A percentile compares a stretch with the other conserved stretches of the same genome.
Conservation (phyloP, 2,329 filamentous ascomycete species). For the Arthrobotrys conoides region DNA sequence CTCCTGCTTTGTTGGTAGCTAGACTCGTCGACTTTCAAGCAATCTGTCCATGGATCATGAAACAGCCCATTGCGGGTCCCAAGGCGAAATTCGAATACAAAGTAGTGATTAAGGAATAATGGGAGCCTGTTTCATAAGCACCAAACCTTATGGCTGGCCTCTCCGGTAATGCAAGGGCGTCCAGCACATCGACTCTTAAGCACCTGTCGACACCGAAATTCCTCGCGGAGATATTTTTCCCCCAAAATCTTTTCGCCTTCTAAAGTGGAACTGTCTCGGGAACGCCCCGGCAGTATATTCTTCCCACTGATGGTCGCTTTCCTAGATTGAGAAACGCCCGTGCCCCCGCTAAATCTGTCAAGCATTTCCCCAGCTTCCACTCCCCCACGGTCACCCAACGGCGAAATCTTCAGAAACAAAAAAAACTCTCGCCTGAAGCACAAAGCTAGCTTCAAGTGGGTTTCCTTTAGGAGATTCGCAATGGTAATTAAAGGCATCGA, state of each 20-base stretch:
- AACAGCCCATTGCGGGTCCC: conserved; percentile 28
- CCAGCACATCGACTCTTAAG: not conserved
- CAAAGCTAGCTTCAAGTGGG: conserved; percentile 10
- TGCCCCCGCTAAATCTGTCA: conserved; percentile 47
- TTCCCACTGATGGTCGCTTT: conserved; percentile 32
- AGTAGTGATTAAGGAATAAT: not conserved
- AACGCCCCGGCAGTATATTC: conserved; percentile 38
- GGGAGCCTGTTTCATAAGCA: conserved; percentile 22
- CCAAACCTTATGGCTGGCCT: conserved; percentile 8
- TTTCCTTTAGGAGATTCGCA: conserved; percentile 30
- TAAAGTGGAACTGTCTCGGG: conserved; percentile 31
- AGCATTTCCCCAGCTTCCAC: conserved; percentile 55
- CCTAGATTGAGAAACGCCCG: conserved; percentile 35
- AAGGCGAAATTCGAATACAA: conserved; percentile 14
- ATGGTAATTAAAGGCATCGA: conserved; percentile 14
- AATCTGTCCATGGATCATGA: conserved; percentile 35
- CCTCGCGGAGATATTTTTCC: conserved; percentile 24
- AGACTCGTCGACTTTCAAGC: conserved; percentile 8
- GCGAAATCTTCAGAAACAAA: not conserved
- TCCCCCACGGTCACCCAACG: conserved; percentile 40
- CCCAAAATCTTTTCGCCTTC: not conserved
- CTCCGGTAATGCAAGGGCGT: conserved; percentile 19
- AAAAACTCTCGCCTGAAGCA: conserved; percentile 1
- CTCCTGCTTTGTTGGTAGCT: conserved; percentile 51
- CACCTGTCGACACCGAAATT: conserved; percentile 18